Evolutionary conservation across 2,329 filamentous ascomycete species (phyloP).

Genomic region (Fusarium sp.): DNA sequence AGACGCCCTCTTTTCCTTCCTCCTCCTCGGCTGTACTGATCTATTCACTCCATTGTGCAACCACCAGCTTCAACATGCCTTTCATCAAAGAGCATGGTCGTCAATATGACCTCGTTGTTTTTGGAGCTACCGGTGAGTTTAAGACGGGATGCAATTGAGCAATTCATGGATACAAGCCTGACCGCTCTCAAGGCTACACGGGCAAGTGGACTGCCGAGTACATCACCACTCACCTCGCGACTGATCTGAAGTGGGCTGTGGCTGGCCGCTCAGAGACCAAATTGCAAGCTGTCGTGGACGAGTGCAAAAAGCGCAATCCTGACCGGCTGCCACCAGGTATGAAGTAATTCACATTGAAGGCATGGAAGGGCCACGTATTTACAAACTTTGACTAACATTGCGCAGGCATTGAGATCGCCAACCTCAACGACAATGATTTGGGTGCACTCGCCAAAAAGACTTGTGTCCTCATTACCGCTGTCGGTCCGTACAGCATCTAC

Average conservation of each 20-base stretch:
- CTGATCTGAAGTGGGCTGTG: slow-evolving; percentile 86
- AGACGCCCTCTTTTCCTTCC: neutral
- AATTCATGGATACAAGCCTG: slow-evolving; percentile 2
- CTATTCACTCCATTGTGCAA: neutral
- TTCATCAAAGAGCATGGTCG: slow-evolving; percentile 59
- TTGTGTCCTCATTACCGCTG: slow-evolving; percentile 65
- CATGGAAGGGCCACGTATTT: neutral
- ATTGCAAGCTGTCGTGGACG: slow-evolving; percentile 73
- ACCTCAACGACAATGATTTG: slow-evolving; percentile 58
- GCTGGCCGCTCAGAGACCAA: slow-evolving; percentile 85
- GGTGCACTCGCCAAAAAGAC: slow-evolving; percentile 64
- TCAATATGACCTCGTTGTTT: slow-evolving; percentile 67
- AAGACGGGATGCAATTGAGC: neutral
- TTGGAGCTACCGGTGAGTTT: slow-evolving; percentile 65
- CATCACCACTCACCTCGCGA: slow-evolving; percentile 76
- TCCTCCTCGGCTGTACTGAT: neutral
- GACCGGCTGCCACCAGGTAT: slow-evolving; percentile 78
- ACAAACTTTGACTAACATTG: neutral
- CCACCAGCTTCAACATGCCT: slow-evolving; percentile 50
- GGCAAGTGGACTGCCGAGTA: slow-evolving; percentile 81
- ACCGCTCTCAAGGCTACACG: slow-evolving; percentile 74
- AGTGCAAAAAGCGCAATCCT: slow-evolving; percentile 73
- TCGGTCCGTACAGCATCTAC: slow-evolving; percentile 67
- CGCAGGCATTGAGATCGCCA: slow-evolving; percentile 63
- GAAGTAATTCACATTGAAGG: slow-evolving; percentile 17